A percentile compares a stretch with the other conserved stretches of the same genome.
phyloP scores from a whole-genome alignment of 2,329 filamentous ascomycete species.

The Cercospora citrullina region DNA sequence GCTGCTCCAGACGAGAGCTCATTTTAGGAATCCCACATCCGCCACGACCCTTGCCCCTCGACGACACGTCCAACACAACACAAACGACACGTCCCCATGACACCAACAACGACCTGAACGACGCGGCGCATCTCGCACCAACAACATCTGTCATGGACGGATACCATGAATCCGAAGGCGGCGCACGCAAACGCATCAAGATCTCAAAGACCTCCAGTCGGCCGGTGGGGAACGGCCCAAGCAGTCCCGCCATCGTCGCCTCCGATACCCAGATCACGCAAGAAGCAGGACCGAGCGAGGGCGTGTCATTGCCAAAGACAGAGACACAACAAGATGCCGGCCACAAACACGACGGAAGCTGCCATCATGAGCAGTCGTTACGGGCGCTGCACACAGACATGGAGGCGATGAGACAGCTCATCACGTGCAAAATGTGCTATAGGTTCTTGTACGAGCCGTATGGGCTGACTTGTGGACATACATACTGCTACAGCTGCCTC shows the following conservation, averaged over 20 bases:
- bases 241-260: constrained; percentile 13
- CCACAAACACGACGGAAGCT: constrained; percentile 11
- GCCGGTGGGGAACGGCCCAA: constrained; percentile 17
- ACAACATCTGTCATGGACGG: constrained; percentile 21
- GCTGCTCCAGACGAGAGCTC: neutral
- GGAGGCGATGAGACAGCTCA: constrained; percentile 59
- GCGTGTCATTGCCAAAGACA: constrained; percentile 3
- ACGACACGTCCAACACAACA: constrained; percentile 4
- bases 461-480: constrained; percentile 67
- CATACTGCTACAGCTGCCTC: constrained; percentile 64
- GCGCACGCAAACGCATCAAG: constrained; percentile 31
- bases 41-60: constrained; percentile 4
- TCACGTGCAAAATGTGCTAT: constrained; percentile 69
- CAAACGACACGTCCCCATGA: constrained; percentile 6
- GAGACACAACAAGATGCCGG: neutral
- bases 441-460: constrained; percentile 69
- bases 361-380: constrained; percentile 31
- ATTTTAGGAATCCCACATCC: neutral
- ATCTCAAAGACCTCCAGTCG: constrained; percentile 25
- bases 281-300: constrained; percentile 6
- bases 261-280: constrained; percentile 15
- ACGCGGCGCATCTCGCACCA: neutral
- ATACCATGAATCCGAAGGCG: constrained; percentile 22
- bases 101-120: neutral
- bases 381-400: constrained; percentile 51